Base-by-base conservation (phyloP, 768 basidiomycete species). In the Termitomyces sp. region DNA sequence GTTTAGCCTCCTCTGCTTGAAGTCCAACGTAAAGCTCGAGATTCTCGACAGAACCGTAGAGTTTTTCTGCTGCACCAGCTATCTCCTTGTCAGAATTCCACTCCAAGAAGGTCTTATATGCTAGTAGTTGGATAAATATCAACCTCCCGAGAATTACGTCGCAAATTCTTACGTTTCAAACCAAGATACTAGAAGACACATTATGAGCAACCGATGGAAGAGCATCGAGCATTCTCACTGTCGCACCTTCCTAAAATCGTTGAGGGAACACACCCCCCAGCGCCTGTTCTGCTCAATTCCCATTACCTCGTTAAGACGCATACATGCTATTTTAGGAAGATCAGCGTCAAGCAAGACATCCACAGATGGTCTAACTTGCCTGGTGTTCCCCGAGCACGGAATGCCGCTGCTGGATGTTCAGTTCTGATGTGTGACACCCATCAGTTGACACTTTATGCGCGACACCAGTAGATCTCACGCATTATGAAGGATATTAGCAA, bases 181-280 rank as follows among this genome's bases (percentile, higher is more conserved):
- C 91, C 91, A 51, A 94, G 75, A 76, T 84, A 93, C 81, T 86
- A 40, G 23, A 55, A 44, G 20, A 32, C 32, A 20, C n/a, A 1
- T 44, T 16, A 32, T 55, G 14, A 59, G 38, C 46, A 23, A 36
- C 36, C 23, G 46, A 28, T 56, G 16, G 35, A 9, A 33, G 38
- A 9, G 41, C 47, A 1, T 18, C 6, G 5, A 57, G 16, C 33
- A 44, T 38, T 40, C 48, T 38, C 1, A 30, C 40, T 35, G 50
- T 55, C 71, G 55, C 60, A 79, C 82, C 78, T 79, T 85, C 57
- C 91, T 77, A 73, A 94, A 94, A 60, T 93, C 91, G 62, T 94
- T 94, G 61, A 94, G 69, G 2, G 88, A 86, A 68, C 91, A 93
- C 20, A 87, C 85, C 50, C 91, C 91, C 91, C 91, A 95, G 23